Percentiles rank a stretch among this genome's conserved stretches.
phyloP scores from a whole-genome alignment of 2,329 filamentous ascomycete species.

The Pseudopithomyces maydicus region DNA sequence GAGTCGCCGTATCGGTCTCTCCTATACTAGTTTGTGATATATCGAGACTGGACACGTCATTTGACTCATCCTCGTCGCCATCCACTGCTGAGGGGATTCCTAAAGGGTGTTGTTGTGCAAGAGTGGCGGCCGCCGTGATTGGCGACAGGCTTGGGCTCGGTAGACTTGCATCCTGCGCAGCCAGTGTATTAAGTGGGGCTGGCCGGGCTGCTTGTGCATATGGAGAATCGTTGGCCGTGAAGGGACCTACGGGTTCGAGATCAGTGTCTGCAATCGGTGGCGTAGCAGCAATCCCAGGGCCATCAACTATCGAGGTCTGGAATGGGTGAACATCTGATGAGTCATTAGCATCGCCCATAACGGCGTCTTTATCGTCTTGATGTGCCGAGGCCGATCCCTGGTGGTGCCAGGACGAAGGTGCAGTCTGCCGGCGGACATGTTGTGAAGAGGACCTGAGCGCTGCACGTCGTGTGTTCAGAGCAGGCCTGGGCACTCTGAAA shows the following conservation, averaged over 20 bases:
- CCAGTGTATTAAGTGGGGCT: slow-evolving; percentile 67
- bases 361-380: slow-evolving; percentile 21
- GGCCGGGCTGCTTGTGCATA: slow-evolving; percentile 40
- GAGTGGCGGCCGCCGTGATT: slow-evolving; percentile 76
- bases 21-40: slow-evolving; percentile 27
- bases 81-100: slow-evolving; percentile 30
- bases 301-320: slow-evolving; percentile 34
- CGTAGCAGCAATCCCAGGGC: slow-evolving; percentile 67
- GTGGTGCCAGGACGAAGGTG: slow-evolving; percentile 27
- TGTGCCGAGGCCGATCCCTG: slow-evolving; percentile 32
- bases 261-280: slow-evolving; percentile 78
- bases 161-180: slow-evolving; percentile 85
- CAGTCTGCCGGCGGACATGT: slow-evolving; percentile 15
- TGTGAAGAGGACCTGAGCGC: slow-evolving; percentile 27
- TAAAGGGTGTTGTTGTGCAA: slow-evolving; percentile 45
- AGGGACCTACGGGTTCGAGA: slow-evolving; percentile 61
- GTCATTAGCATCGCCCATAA: slow-evolving; percentile 17
- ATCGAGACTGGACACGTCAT: slow-evolving; percentile 45
- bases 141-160: slow-evolving; percentile 95
- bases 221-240: slow-evolving; percentile 32
- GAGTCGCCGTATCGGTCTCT: slow-evolving; percentile 19
- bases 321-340: slow-evolving; percentile 28
- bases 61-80: slow-evolving; percentile 38
- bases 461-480: slow-evolving; percentile 21
- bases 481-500: slow-evolving; percentile 26